A percentile compares a stretch with the other conserved stretches of the same genome.
phyloP scores from a whole-genome alignment of 108 stramenopile species.

The Hondaea fermentalgiana region DNA sequence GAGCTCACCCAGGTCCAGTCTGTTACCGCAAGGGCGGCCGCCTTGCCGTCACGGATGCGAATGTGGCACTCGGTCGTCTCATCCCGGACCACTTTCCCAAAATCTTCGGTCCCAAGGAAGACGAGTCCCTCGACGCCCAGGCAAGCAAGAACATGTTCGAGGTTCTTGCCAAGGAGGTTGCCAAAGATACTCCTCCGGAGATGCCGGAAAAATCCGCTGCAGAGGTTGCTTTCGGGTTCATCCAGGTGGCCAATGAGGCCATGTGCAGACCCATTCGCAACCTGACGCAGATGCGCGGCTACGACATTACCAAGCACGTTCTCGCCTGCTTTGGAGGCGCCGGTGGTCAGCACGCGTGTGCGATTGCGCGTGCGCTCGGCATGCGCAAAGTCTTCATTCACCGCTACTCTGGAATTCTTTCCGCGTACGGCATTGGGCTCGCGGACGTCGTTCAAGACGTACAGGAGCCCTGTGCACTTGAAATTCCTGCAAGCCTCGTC shows the following conservation, averaged over 20 bases:
- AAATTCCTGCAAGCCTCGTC: background rate
- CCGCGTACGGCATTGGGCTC: slow-evolving; percentile 84
- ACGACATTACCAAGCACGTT: slow-evolving; percentile 69
- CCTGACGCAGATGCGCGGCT: slow-evolving; percentile 92
- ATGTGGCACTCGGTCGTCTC: slow-evolving; percentile 84
- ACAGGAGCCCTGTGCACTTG: slow-evolving; percentile 78
- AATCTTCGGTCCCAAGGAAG: slow-evolving; percentile 91
- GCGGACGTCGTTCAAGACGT: slow-evolving; percentile 87
- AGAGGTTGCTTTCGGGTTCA: slow-evolving; percentile 88
- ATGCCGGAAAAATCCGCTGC: background rate
- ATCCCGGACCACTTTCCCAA: slow-evolving; percentile 80
- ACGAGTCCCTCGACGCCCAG: slow-evolving; percentile 81
- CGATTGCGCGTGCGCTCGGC: slow-evolving; percentile 79
- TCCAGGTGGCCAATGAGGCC: slow-evolving; percentile 96
- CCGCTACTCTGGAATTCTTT: slow-evolving; percentile 84
- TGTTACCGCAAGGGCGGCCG: slow-evolving; percentile 89
- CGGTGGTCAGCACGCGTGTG: slow-evolving; percentile 92
- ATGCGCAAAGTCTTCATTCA: slow-evolving; percentile 84
- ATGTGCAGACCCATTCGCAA: slow-evolving; percentile 99
- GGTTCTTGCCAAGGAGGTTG: slow-evolving; percentile 49
- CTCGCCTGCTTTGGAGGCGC: slow-evolving; percentile 97
- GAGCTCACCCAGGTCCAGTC: slow-evolving; percentile 94
- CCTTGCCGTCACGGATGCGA: slow-evolving; percentile 96
- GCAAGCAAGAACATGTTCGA: slow-evolving; percentile 72
- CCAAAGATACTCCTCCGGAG: background rate